phyloP scores from a whole-genome alignment of 306 rosid species.

The Benincasa hispida region DNA sequence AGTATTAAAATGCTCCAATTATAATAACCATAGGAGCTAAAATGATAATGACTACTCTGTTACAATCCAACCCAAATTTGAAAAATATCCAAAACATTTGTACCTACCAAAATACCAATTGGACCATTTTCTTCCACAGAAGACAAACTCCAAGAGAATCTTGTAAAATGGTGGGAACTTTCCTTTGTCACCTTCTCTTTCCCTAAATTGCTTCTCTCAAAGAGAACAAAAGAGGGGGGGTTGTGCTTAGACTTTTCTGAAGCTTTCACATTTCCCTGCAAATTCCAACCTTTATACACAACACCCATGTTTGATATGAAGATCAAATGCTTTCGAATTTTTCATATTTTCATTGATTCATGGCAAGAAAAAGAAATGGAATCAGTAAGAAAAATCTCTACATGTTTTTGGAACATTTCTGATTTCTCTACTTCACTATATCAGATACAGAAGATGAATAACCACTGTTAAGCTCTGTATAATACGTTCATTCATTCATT shows the following conservation, averaged over 20 bases:
- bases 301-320: neutral
- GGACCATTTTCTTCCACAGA: neutral
- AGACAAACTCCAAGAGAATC: neutral
- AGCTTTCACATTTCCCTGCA: constrained; percentile 3
- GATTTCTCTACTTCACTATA: neutral
- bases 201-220: neutral
- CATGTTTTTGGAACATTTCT: neutral
- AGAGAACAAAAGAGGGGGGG: neutral
- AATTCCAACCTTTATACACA: neutral
- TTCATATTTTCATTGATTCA: neutral
- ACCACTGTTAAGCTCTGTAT: neutral
- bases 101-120: neutral
- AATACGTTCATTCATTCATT: neutral
- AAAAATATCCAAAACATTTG: neutral
- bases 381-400: constrained; percentile 1
- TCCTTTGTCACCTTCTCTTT: neutral
- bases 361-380: neutral
- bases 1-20: neutral
- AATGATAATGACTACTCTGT: neutral
- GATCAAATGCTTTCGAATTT: neutral
- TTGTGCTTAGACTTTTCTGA: neutral
- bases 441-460: neutral
- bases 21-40: neutral
- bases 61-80: neutral
- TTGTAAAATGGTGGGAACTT: neutral